Base-by-base conservation (phyloP, 2,329 filamentous ascomycete genomes). In the Colletotrichum sp. region DNA sequence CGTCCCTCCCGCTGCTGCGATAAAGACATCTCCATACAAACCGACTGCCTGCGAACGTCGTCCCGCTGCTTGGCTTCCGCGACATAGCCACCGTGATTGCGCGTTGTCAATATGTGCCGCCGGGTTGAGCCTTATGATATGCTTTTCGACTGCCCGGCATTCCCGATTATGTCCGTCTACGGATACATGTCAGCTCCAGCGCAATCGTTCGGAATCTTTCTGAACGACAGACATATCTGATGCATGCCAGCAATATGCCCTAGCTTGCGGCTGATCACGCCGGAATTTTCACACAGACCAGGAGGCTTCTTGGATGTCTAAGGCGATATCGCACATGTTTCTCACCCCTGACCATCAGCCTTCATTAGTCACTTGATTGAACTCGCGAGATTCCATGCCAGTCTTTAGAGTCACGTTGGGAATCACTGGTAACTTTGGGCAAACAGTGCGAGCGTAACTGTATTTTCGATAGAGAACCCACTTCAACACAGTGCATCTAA, bases 71-170 rank as follows among this genome's bases (percentile, higher is more conserved):
- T 71, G 68, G 71, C 71, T 43, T 18, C 70, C 21, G 55, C 31
- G n/a, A 61, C 71, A 73, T 71, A 73, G 71, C 71, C 71, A 73
- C 71, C 34, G 62, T 33, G 68, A 55, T 73, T 73, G 71, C 68
- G 62, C 36, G 68, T 58, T 73, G 27, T 47, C 68, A 71, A 66
- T 71, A 57, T 66, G n/a, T 31, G 33, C 29, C 29, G 62, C 34
- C 21, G 27, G 15, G 34, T 31, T 70, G 9, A 61, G 57, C 43
- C 34, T 43, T 69, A 24, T 43, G 29, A 64, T 33, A 13, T 38
- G 31, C 59, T 18, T 18, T 33, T 51, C 59, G 31, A 31, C 24
- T 5, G 6, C 43, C 27, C 43, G 43, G 34, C 34, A 33, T 51
- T 66, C 15, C 62, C 62, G 43, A 51, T 15, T 47, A 27, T 31